These are phyloP conservation scores for Rhodotorula sphaerocarpa DNA, from an alignment of 768 basidiomycete genomes.

Conservation along the genomic window DNA sequence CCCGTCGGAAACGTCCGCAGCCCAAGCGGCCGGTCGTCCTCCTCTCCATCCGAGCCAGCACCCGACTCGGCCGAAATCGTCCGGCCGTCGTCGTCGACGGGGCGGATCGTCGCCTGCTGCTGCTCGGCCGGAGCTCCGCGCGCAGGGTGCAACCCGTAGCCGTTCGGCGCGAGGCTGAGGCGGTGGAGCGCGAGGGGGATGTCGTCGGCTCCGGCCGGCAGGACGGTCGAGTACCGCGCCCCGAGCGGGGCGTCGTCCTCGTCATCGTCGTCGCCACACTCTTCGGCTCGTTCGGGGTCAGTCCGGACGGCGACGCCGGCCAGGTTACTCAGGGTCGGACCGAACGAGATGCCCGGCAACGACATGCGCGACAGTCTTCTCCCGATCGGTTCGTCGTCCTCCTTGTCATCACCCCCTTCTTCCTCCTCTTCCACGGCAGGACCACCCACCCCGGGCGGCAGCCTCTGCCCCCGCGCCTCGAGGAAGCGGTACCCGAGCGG, in stretches of 20 bases:
- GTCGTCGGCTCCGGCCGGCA: constrained; percentile 21
- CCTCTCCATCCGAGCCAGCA: too few relatives aligned
- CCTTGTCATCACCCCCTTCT: too few relatives aligned
- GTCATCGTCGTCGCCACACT: not conserved
- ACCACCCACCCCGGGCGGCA: not conserved
- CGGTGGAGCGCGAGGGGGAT: constrained; percentile 28
- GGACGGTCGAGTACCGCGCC: constrained; percentile 11
- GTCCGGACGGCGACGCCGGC: too few relatives aligned
- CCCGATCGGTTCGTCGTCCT: constrained; percentile 11
- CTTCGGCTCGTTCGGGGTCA: not conserved
- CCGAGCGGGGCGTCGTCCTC: constrained; percentile 18
- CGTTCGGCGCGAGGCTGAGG: constrained; percentile 13
- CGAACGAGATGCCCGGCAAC: too few relatives aligned
- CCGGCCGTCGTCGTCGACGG: constrained; percentile 18
- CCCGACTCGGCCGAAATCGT: constrained; percentile 14
- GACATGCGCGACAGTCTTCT: constrained; percentile 1
- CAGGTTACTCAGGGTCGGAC: too few relatives aligned
- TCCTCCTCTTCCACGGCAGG: not conserved
- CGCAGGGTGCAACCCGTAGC: not conserved
- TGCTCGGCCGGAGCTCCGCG: not conserved
- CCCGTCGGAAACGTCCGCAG: not conserved
- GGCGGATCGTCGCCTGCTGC: not conserved
- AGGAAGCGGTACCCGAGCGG: constrained; percentile 19
- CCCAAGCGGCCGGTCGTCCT: constrained; percentile 27
- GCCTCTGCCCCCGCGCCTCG: not conserved